Conservation (phyloP, 176 grass and related monocot species). For the Bolboschoenus planiculmis region DNA sequence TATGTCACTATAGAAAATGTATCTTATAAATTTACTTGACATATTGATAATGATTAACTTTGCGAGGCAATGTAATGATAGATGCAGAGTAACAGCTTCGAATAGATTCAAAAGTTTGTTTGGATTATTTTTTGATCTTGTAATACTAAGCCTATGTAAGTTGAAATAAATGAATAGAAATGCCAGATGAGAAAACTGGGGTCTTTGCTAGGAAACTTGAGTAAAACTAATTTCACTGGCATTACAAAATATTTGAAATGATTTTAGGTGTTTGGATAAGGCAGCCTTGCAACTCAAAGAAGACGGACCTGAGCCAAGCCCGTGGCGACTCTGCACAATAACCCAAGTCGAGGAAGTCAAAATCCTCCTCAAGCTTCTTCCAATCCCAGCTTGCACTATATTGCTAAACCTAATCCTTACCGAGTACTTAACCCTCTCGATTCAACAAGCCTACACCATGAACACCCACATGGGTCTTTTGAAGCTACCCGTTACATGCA, state of each 20-base stretch:
- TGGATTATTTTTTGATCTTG: neutral
- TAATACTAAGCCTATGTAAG: neutral
- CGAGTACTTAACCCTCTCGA: constrained; percentile 82
- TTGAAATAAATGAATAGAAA: neutral
- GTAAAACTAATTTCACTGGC: neutral
- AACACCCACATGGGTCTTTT: constrained; percentile 52
- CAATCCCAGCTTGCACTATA: constrained; percentile 68
- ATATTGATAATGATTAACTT: too few species aligned
- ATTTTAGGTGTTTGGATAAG: constrained; percentile 67
- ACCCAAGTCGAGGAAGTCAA: constrained; percentile 73
- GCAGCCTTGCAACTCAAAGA: constrained; percentile 51
- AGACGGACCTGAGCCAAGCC: constrained; percentile 5
- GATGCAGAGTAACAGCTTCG: neutral
- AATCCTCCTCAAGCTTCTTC: constrained; percentile 70
- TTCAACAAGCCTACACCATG: constrained; percentile 92
- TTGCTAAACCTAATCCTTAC: constrained; percentile 80
- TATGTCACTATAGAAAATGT: too few species aligned
- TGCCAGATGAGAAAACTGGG: neutral
- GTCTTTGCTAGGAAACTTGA: neutral
- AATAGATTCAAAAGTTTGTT: neutral
- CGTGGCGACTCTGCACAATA: constrained; percentile 54
- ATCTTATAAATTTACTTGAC: too few species aligned
- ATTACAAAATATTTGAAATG: neutral
- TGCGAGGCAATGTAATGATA: too few species aligned
- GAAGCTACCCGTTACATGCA: constrained; percentile 77